phyloP scores from a whole-genome alignment of 352 stramenopile species.

The Phytophthora citricola region DNA sequence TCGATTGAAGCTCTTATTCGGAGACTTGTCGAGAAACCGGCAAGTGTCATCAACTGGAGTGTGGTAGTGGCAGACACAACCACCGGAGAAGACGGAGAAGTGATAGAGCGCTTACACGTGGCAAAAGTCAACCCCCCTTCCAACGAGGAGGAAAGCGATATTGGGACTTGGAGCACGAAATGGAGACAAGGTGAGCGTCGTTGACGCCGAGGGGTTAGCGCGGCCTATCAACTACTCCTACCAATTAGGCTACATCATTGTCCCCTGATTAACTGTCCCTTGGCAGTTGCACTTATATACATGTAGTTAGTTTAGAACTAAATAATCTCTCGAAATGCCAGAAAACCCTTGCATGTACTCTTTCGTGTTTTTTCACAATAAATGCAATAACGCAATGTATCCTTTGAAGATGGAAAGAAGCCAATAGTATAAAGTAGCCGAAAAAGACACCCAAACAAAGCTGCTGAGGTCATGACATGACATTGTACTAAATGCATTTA shows the following conservation, averaged over 20 bases:
- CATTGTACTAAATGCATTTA: too few relatives aligned
- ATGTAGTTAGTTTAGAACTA: not conserved
- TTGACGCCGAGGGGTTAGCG: not conserved
- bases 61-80: not conserved
- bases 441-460: too few relatives aligned
- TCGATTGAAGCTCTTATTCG: not conserved
- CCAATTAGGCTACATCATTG: not conserved
- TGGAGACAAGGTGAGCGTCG: not conserved
- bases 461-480: too few relatives aligned
- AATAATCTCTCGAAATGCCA: not conserved
- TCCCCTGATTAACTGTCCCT: not conserved
- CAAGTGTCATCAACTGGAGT: constrained; percentile 1
- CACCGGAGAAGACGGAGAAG: not conserved
- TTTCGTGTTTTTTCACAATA: not conserved
- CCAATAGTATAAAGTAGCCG: too few relatives aligned
- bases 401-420: too few relatives aligned
- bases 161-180: not conserved
- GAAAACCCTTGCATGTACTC: not conserved
- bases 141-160: not conserved
- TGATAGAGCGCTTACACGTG: not conserved
- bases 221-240: not conserved
- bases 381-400: too few relatives aligned
- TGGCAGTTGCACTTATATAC: not conserved
- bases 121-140: not conserved
- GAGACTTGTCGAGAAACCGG: constrained; percentile 2